A percentile compares a stretch with the other conserved stretches of the same genome.
These are phyloP conservation scores for Lipomyces chichibuensis DNA, from an alignment of 805 yeast species.

Conservation along the genomic window DNA sequence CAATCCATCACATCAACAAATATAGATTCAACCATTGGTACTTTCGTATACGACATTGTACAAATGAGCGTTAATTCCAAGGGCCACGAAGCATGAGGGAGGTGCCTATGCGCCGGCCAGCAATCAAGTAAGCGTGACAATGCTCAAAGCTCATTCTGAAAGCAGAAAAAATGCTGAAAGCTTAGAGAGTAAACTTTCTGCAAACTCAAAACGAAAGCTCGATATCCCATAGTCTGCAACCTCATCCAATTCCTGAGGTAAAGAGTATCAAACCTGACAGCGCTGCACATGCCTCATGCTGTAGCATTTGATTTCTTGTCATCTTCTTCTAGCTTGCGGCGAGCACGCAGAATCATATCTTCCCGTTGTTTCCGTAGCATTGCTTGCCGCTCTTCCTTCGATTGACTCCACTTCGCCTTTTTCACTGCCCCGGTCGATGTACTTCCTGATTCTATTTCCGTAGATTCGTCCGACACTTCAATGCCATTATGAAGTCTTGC, in stretches of 20 bases:
- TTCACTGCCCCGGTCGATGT: constrained; percentile 7
- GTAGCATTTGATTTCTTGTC: constrained; percentile 1
- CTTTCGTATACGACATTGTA: neutral
- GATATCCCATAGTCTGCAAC: neutral
- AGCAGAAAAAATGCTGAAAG: neutral
- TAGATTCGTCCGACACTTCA: neutral
- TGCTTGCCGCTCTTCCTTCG: constrained; percentile 50
- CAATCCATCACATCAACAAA: neutral
- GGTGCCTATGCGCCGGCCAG: neutral
- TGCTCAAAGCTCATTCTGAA: neutral
- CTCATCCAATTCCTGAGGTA: neutral
- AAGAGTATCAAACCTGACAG: too few species aligned
- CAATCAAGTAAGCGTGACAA: neutral
- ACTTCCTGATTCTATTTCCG: neutral
- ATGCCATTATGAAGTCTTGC: constrained; percentile 13
- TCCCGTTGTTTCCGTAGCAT: constrained; percentile 55
- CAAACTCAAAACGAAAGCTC: neutral
- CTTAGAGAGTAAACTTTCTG: neutral
- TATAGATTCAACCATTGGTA: neutral
- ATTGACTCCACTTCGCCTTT: constrained; percentile 48
- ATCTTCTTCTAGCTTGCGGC: constrained; percentile 53
- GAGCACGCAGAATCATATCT: constrained; percentile 64
- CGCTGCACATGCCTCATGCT: neutral
- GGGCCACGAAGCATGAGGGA: neutral
- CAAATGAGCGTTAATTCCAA: neutral